Percentiles rank a stretch among this genome's conserved stretches.
Evolutionary conservation across 2,329 filamentous ascomycete genomes (phyloP).

Genomic region (Tolypocladium ovalisporum): DNA sequence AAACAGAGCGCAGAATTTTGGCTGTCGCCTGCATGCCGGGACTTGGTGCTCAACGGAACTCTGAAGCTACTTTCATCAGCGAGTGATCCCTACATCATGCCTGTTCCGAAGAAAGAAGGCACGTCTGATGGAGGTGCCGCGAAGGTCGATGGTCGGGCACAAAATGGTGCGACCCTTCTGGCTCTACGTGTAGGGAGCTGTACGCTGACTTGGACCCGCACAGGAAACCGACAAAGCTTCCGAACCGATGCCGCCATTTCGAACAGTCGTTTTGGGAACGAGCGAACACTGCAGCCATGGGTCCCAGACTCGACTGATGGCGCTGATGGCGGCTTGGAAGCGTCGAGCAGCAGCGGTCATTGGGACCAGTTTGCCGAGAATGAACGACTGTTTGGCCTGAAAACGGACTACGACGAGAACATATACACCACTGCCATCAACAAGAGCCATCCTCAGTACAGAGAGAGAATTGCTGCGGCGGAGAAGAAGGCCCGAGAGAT

Average conservation of each 20-base stretch:
- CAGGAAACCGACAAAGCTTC: slow-evolving; percentile 60
- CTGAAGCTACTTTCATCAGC: slow-evolving; percentile 11
- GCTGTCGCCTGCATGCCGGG: slow-evolving; percentile 13
- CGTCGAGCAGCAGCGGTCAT: slow-evolving; percentile 29
- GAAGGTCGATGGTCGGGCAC: slow-evolving; percentile 18
- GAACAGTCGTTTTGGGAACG: slow-evolving; percentile 54
- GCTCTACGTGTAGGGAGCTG: background rate
- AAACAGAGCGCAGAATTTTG: slow-evolving; percentile 1
- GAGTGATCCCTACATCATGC: slow-evolving; percentile 19
- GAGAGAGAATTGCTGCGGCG: slow-evolving; percentile 64
- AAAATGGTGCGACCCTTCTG: slow-evolving; percentile 21
- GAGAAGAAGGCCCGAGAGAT: slow-evolving; percentile 85
- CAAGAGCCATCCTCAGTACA: slow-evolving; percentile 71
- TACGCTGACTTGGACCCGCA: slow-evolving; percentile 3
- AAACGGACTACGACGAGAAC: slow-evolving; percentile 86
- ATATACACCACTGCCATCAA: slow-evolving; percentile 91
- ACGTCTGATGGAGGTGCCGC: slow-evolving; percentile 17
- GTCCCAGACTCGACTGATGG: slow-evolving; percentile 53
- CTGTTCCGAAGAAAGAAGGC: slow-evolving; percentile 28
- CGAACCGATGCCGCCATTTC: slow-evolving; percentile 86
- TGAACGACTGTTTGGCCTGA: slow-evolving; percentile 75
- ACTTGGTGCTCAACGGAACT: slow-evolving; percentile 11
- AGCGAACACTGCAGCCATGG: slow-evolving; percentile 75
- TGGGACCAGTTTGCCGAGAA: slow-evolving; percentile 97
- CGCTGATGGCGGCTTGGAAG: slow-evolving; percentile 63